Evolutionary conservation across 495 filamentous ascomycete species (phyloP), one percentile per base, ranked within the genome.

Genomic region (Penicillium malachiteum): DNA sequence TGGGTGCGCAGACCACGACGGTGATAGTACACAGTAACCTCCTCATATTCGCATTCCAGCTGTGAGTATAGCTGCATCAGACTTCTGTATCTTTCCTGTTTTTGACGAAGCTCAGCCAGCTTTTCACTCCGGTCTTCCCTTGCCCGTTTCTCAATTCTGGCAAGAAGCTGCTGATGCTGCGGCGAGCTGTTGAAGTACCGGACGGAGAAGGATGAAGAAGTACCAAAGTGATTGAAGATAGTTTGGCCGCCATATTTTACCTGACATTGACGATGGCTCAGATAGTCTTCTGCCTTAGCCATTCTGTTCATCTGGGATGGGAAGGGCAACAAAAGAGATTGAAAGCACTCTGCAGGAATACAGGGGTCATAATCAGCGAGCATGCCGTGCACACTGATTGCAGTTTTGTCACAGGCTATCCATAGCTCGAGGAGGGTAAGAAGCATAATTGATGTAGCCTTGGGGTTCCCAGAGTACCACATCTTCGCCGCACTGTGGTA

Each of bases 371-470:
- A 89, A 0, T 85, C 64, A 0, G 32, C 42, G 0, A 90, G 58
- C 5, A 86, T 47, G 1, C 63, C 53, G 48, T 73, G 70, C 0
- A 60, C 50, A 1, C 51, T 17, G 9, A 74, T 70, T 0, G 81
- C 80, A 10, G 71, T 68, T 48, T 71, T 79, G 57, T 90, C 87
- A 43, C 73, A 69, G 14, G 82, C 82, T 35, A 86, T 61, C 86
- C 86, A 90, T 0, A 89, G 55, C 26, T 89, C 84, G 51, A 87
- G 64, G 4, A 81, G 63, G 0, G 76, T 83, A 16, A 90, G 72
- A 2, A 84, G 38, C 83, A 89, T 84, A 0, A 80, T 45, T 1
- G 86, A 89, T 3, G 76, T 59, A 0, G 62, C 69, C 59, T 82
- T 81, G 0, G 84, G 80, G 40, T 79, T 77, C 0, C 52, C 48